Evolutionary conservation across 1,284 basidiomycete genomes (phyloP), one percentile per base, ranked within the genome.

Genomic region (Boletus smithii): DNA sequence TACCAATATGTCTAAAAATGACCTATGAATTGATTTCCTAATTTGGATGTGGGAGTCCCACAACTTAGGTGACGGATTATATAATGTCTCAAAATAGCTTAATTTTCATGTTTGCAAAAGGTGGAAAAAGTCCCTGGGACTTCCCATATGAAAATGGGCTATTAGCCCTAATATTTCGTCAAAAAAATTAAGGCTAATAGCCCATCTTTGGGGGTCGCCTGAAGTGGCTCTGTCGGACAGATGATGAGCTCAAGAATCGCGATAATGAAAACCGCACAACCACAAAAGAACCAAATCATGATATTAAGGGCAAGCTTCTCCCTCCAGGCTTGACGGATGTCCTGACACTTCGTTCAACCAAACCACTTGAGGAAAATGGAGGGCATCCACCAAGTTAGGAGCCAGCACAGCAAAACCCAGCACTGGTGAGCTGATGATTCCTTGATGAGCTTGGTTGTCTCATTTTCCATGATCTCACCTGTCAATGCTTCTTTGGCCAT

Each of bases 291-390:
- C 95, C 95, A 98, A 62, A 99, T 98, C 69, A 98, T 78, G 52
- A 97, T 70, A 70, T 99, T 98, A 68, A 98, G 82, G 4, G 95
- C 91, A 1, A 99, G 76, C 72, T 98, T 99, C 71, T 99, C 95
- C 57, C 95, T 75, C 95, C 95, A 98, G 0, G 95, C 95, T 70
- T 98, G 94, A 35, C 89, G 85, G 33, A 99, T 79, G 61, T 99
- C 97, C 52, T 88, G 71, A 10, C 95, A 85, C 72, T 97, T 97
- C 90, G 98, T 94, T 18, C 91, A 79, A 2, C 91, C 91, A 46
- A 91, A 61, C 65, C 79, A 83, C 14, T 70, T 73, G 37, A 99
- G 73, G 43, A 86, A 67, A 11, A 80, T n/a, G n/a, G n/a, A n/a
- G n/a, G n/a, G n/a, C n/a, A n/a, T 69, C 88, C 90, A 98, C 73